phyloP scores from a whole-genome alignment of 2,329 filamentous ascomycete species.

The Trichoderma hamatum region DNA sequence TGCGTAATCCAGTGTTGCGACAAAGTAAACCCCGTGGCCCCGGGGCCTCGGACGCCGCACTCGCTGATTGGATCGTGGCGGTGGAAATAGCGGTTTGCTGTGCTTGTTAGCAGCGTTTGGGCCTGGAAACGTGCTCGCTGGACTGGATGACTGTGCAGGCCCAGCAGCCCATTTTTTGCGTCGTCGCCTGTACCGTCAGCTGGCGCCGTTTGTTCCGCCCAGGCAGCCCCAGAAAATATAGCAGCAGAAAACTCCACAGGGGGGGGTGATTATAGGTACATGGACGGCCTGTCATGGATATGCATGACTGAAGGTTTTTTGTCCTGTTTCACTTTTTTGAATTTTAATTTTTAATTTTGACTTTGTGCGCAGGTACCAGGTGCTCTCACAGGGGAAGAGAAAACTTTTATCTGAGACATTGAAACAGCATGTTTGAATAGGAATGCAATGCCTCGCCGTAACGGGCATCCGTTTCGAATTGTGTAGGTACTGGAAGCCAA shows the following conservation, averaged over 20 bases:
- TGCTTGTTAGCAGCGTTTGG: slow-evolving; percentile 2
- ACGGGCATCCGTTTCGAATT: background rate
- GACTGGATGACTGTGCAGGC: slow-evolving; percentile 21
- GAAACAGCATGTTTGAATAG: slow-evolving; percentile 1
- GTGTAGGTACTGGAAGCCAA: background rate
- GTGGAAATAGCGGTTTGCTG: background rate
- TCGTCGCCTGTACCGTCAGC: slow-evolving; percentile 16
- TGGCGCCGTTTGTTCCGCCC: slow-evolving; percentile 11
- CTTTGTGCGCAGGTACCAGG: background rate
- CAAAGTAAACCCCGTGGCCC: slow-evolving; percentile 21
- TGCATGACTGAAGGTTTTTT: slow-evolving; percentile 15
- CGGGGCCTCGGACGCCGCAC: background rate
- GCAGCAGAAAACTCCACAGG: background rate
- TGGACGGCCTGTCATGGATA: background rate
- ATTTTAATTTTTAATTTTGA: background rate
- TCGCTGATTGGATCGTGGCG: slow-evolving; percentile 18
- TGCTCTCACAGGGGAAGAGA: background rate
- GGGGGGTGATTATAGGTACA: background rate
- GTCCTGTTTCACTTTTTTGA: background rate
- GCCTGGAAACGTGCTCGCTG: slow-evolving; percentile 27
- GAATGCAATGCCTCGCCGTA: slow-evolving; percentile 1
- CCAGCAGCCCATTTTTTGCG: slow-evolving; percentile 20
- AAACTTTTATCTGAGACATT: background rate
- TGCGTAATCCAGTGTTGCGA: slow-evolving; percentile 28
- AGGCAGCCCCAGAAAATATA: background rate